Percentiles rank a stretch among this genome's conserved stretches.
These are phyloP conservation scores for Trichocladium uniseriatum DNA, from an alignment of 495 filamentous ascomycete species.

Conservation along the genomic window DNA sequence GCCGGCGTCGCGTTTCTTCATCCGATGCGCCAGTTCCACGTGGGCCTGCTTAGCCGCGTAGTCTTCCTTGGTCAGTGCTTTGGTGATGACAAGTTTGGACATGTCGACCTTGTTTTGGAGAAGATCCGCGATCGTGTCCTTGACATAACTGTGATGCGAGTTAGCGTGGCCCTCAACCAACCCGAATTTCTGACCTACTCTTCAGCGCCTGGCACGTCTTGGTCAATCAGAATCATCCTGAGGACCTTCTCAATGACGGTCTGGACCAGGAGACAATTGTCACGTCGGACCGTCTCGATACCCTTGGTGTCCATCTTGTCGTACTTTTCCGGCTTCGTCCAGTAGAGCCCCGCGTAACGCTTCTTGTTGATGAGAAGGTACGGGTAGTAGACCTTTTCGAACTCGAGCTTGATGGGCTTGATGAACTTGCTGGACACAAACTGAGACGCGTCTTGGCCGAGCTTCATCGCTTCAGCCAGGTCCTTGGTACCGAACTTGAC, in stretches of 20 bases:
- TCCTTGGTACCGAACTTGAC: constrained; percentile 92
- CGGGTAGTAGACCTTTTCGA: constrained; percentile 98
- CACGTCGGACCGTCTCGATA: constrained; percentile 94
- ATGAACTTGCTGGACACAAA: constrained; percentile 86
- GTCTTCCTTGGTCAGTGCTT: constrained; percentile 74
- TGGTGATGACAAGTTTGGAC: constrained; percentile 98
- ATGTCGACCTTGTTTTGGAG: constrained; percentile 97
- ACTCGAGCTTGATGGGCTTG: constrained; percentile 96
- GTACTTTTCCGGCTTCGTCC: constrained; percentile 87
- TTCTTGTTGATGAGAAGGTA: constrained; percentile 99
- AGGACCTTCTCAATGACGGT: constrained; percentile 96
- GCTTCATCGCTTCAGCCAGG: constrained; percentile 79
- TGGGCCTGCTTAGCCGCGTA: constrained; percentile 92
- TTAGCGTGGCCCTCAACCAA: constrained; percentile 9
- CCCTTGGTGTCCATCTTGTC: constrained; percentile 99
- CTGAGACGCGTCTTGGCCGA: constrained; percentile 80
- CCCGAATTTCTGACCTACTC: constrained; percentile 51
- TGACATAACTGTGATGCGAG: constrained; percentile 65
- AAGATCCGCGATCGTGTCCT: constrained; percentile 88
- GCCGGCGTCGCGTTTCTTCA: constrained; percentile 91
- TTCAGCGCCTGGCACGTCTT: constrained; percentile 79
- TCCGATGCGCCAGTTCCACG: constrained; percentile 84
- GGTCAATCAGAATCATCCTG: constrained; percentile 90
- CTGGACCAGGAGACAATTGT: constrained; percentile 92
- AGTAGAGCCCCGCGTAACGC: constrained; percentile 93